Base-by-base conservation (phyloP, 2,329 filamentous ascomycete species). In the Colletotrichum ledebouriae region DNA sequence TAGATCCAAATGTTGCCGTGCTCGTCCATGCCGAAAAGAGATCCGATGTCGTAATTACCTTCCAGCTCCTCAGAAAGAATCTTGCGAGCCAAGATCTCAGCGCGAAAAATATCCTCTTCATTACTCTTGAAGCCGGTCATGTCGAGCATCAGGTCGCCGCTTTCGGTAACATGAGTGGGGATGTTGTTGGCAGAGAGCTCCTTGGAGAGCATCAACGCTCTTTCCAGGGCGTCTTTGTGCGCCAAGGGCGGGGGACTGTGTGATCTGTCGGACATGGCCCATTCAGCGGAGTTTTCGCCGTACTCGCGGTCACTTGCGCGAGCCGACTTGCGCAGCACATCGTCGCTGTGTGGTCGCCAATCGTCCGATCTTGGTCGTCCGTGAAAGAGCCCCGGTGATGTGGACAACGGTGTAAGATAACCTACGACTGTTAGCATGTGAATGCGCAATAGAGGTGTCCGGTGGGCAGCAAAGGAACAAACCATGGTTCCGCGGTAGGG, bases 1-100 rank as follows among this genome's bases (percentile, higher is more conserved):
- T 99, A 99, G 72, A 99, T 98, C 95, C 96, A 98, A n/a, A 99
- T 85, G 75, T 99, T 99, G 6, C 96, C 96, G 68, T 96, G 90
- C 75, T 97, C 94, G 76, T 99, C 96, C 50, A 96, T 95, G 12
- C 94, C 96, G 73, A 99, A 97, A 34, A 99, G 85, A 2, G 95
- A 92, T 6, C 96, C 96, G 73, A 99, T 97, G 76, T 99, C 96
- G 78, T 98, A 98, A 76, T 95, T 94, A 22, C 94, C 96, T 74
- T 97, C 93, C 13, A 98, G 82, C 79, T 98, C 95, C 76, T 99
- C 94, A 0, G 94, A 91, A 12, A 99, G 86, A 58, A 99, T 94
- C 77, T 95, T 96, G 22, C 96, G 89, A 5, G 96, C 96, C 70
- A 98, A 87, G n/a, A 97, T 89, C 79, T 99, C 96, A 17, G 96